These are phyloP conservation scores for Albugo candida DNA, from an alignment of 352 stramenopile species.

Conservation along the genomic window DNA sequence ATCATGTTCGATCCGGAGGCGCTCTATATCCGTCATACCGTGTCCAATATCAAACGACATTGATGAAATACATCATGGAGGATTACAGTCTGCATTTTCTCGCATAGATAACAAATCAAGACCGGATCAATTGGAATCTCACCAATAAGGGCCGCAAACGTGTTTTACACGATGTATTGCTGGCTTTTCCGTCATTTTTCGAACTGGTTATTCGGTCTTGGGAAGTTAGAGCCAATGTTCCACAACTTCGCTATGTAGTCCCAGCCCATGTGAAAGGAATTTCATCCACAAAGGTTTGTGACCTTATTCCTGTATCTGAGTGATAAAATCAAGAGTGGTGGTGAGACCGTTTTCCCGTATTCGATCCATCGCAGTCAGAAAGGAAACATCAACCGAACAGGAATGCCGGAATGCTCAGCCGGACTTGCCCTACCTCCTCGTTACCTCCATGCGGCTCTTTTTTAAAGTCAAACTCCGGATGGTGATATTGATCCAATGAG, in stretches of 20 bases:
- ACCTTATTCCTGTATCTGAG: slow-evolving; percentile 92
- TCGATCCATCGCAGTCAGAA: slow-evolving; percentile 33
- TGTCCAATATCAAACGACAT: slow-evolving; percentile 33
- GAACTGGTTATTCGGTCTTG: slow-evolving; percentile 59
- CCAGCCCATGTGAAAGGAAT: slow-evolving; percentile 1
- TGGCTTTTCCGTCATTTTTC: slow-evolving; percentile 7
- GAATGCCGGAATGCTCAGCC: slow-evolving; percentile 43
- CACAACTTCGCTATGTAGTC: slow-evolving; percentile 18
- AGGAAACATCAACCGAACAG: slow-evolving; percentile 25
- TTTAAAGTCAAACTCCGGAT: slow-evolving; percentile 47
- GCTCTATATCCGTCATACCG: slow-evolving; percentile 47
- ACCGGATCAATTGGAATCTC: slow-evolving; percentile 60
- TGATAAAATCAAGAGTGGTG: slow-evolving; percentile 74
- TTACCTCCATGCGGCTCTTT: slow-evolving; percentile 51
- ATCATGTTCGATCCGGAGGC: slow-evolving; percentile 20
- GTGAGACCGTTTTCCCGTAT: slow-evolving; percentile 88
- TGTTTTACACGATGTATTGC: too few relatives aligned
- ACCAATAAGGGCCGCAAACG: slow-evolving; percentile 35
- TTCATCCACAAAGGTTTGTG: slow-evolving; percentile 82
- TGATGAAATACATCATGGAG: slow-evolving; percentile 42
- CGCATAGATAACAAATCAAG: slow-evolving; percentile 26
- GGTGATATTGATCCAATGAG: slow-evolving; percentile 32
- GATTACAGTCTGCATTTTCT: slow-evolving; percentile 36
- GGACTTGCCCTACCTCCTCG: slow-evolving; percentile 34
- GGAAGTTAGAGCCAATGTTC: slow-evolving; percentile 17